Evolutionary conservation across 164 flowering plant genomes (phyloP).

Genomic region (Dillenia turbinata): DNA sequence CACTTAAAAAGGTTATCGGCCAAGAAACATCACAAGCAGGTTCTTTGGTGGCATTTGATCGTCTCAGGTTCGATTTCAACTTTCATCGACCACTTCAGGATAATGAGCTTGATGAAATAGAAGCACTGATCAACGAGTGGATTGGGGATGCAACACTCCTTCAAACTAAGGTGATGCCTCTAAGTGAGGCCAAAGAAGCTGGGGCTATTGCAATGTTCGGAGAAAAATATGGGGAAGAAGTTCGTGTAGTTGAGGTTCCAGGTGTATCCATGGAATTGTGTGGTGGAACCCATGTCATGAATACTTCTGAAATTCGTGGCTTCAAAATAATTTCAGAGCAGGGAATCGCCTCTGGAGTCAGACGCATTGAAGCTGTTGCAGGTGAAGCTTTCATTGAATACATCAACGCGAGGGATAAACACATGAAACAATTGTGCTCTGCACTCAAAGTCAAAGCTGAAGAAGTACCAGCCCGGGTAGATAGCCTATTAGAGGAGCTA

Average conservation of each 20-base stretch:
- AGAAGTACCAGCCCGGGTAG: slow-evolving; percentile 78
- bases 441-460: slow-evolving; percentile 89
- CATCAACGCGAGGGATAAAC: slow-evolving; percentile 49
- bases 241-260: slow-evolving; percentile 94
- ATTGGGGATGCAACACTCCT: slow-evolving; percentile 70
- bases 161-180: slow-evolving; percentile 83
- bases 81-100: slow-evolving; percentile 76
- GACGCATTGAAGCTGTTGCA: slow-evolving; percentile 93
- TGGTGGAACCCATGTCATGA: slow-evolving; percentile 93
- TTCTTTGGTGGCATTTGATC: slow-evolving; percentile 91
- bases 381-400: slow-evolving; percentile 85
- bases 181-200: slow-evolving; percentile 76
- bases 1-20: slow-evolving; percentile 77
- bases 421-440: slow-evolving; percentile 71
- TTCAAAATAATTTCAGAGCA: slow-evolving; percentile 92
- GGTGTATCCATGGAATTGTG: slow-evolving; percentile 98
- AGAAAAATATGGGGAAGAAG: slow-evolving; percentile 96
- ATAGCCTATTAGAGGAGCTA: slow-evolving; percentile 74
- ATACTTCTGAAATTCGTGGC: slow-evolving; percentile 84
- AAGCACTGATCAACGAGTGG: slow-evolving; percentile 75
- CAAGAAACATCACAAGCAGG: slow-evolving; percentile 97
- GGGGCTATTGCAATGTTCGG: slow-evolving; percentile 99
- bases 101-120: slow-evolving; percentile 64
- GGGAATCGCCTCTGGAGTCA: slow-evolving; percentile 89
- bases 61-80: slow-evolving; percentile 94